Evolutionary conservation across 257 asterid species (phyloP).

Genomic region (Ajuga chamaepitys): DNA sequence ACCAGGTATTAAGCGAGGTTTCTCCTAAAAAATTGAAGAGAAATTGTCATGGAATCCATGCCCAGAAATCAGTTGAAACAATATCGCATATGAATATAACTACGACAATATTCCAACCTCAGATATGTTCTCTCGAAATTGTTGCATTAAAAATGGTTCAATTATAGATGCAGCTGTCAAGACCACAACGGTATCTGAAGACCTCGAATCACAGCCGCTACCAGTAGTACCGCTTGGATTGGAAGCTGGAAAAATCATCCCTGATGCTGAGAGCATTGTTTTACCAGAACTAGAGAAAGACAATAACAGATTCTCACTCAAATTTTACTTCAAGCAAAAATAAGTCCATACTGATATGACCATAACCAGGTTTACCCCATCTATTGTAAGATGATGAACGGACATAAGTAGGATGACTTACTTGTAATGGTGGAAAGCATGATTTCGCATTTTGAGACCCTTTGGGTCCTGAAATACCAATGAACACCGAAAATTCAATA

Average conservation of each 20-base stretch:
- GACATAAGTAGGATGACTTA: conserved; percentile 26
- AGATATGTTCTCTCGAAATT: conserved; percentile 26
- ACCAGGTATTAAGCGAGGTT: conserved; percentile 60
- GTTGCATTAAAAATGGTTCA: conserved; percentile 63
- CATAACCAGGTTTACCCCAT: background rate
- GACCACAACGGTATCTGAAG: conserved; percentile 37
- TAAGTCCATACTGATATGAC: background rate
- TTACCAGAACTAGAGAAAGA: conserved; percentile 61
- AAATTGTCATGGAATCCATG: background rate
- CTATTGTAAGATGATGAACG: background rate
- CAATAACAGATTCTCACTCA: conserved; percentile 3
- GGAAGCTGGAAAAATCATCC: conserved; percentile 66
- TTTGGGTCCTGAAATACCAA: conserved; percentile 81
- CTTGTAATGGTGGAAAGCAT: conserved; percentile 90
- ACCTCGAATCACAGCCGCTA: conserved; percentile 9
- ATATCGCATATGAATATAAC: background rate
- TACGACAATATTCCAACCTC: conserved; percentile 36
- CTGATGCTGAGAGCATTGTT: conserved; percentile 92
- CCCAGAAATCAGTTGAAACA: background rate
- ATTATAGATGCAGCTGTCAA: conserved; percentile 85
- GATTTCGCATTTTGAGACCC: conserved; percentile 89
- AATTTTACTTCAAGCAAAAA: background rate
- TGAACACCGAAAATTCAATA: background rate
- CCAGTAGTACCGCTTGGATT: conserved; percentile 18
- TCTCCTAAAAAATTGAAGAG: conserved; percentile 42